These are phyloP conservation scores for Colletotrichum sp. DNA, from an alignment of 2,329 filamentous ascomycete genomes.

Conservation along the genomic window DNA sequence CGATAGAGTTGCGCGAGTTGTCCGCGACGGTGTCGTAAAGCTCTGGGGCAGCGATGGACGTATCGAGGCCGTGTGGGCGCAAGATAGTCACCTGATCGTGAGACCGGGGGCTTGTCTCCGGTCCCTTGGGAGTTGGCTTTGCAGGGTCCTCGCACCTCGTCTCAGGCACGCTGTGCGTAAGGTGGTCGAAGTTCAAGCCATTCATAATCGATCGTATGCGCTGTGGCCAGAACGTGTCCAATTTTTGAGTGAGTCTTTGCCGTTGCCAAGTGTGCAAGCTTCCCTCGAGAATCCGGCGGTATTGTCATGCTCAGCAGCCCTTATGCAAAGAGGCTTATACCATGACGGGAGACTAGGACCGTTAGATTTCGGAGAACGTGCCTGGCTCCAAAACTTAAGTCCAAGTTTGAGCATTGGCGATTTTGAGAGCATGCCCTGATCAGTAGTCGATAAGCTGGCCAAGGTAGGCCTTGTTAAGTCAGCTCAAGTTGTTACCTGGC, in stretches of 20 bases:
- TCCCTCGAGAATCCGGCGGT: not conserved
- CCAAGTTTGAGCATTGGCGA: not conserved
- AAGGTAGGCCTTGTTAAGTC: not conserved
- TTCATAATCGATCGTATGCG: not conserved
- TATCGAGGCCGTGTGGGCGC: not conserved
- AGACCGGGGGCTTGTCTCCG: not conserved
- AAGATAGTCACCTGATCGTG: not conserved
- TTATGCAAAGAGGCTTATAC: not conserved
- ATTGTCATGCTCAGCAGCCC: not conserved
- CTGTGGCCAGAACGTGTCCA: accelerated
- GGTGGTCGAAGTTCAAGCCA: not conserved
- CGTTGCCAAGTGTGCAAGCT: not conserved
- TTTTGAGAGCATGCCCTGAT: not conserved
- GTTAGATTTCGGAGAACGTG: not conserved
- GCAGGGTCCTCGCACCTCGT: not conserved
- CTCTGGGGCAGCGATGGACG: not conserved
- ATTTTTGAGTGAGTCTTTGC: not conserved
- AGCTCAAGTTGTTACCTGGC: not conserved
- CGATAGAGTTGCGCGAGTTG: not conserved
- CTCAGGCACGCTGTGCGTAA: not conserved
- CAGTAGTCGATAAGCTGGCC: accelerated
- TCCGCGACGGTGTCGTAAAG: not conserved
- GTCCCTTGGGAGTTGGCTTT: not conserved
- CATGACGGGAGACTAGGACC: not conserved
- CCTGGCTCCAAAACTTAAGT: accelerated